Evolutionary conservation across 768 basidiomycete species (phyloP), one percentile per base, ranked within the genome.

Genomic region (Boletus eberwhitei): DNA sequence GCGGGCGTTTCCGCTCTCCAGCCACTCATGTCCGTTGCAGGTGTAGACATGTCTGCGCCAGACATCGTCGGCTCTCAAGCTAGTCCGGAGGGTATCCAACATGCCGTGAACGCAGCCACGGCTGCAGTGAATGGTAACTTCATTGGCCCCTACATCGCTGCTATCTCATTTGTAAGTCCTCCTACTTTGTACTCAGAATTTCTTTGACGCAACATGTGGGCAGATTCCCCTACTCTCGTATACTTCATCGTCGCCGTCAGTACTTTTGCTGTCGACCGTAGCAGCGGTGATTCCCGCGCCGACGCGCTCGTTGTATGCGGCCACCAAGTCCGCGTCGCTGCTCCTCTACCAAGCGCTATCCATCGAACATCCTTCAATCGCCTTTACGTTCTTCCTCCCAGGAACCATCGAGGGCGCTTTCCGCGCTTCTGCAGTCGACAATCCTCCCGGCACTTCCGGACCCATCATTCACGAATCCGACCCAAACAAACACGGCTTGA

Each of bases 1-100:
- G 92, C 93, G 3, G 94, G 94, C 4, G 88, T 94, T 0, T 90
- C 90, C 1, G 86, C 92, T 12, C 75, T 93, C 3, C 83, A 81
- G 49, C 88, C 93, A 0, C 73, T 96, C 24, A 75, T 94, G 68
- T 79, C 82, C 3, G 71, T 91, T 11, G 86, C 89, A 16, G 87
- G 86, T 2, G 74, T 81, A 0, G 72, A 79, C 45, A 62, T 71
- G 57, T 55, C 63, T 22, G 46, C 39, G 2, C 66, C 59, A 12
- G 66, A 64, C 14, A 67, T 72, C 37, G 53, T 64, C 8, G 72
- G 73, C 12, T 59, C 65, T 14, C 73, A 79, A 37, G 76, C 80
- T 8, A 74, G 74, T 1, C 61, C 69, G 7, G 80, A 82, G 21
- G 90, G 85, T 5, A 74, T 95, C 12, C 76, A 84, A 43, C 73